phyloP scores from a whole-genome alignment of 2,329 filamentous ascomycete genomes.

The Chalaropsis ovoidea region DNA sequence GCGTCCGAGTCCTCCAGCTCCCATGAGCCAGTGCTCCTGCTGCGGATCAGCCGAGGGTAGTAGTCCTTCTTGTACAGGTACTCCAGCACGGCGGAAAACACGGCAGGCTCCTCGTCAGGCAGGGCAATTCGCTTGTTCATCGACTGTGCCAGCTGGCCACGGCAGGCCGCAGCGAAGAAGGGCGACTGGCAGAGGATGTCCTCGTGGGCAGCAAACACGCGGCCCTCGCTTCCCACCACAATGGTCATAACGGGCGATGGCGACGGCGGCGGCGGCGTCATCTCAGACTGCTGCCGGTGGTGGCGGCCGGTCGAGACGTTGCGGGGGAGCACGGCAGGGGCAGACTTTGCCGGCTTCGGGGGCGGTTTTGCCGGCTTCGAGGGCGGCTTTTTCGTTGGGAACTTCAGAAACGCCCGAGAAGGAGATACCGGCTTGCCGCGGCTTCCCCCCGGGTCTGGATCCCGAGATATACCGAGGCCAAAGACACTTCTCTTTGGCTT shows the following conservation, averaged over 20 bases:
- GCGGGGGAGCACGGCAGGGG: neutral
- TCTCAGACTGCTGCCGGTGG: slow-evolving; percentile 29
- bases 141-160: slow-evolving; percentile 58
- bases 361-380: neutral
- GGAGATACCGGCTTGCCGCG: neutral
- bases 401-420: neutral
- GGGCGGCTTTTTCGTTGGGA: neutral
- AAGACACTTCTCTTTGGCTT: slow-evolving; percentile 55
- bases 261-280: slow-evolving; percentile 36
- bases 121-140: slow-evolving; percentile 61
- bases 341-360: neutral
- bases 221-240: slow-evolving; percentile 70
- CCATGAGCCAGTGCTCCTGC: slow-evolving; percentile 79
- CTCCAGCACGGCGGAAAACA: slow-evolving; percentile 88
- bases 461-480: neutral
- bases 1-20: slow-evolving; percentile 62
- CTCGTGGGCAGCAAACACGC: slow-evolving; percentile 90
- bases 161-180: slow-evolving; percentile 66
- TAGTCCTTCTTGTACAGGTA: slow-evolving; percentile 97
- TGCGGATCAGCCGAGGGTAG: slow-evolving; percentile 77
- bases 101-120: slow-evolving; percentile 71
- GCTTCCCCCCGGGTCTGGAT: neutral
- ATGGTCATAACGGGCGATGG: slow-evolving; percentile 74
- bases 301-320: slow-evolving; percentile 25
- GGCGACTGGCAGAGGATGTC: slow-evolving; percentile 79